phyloP scores from a whole-genome alignment of 306 rosid species.

The Myrica gale region DNA sequence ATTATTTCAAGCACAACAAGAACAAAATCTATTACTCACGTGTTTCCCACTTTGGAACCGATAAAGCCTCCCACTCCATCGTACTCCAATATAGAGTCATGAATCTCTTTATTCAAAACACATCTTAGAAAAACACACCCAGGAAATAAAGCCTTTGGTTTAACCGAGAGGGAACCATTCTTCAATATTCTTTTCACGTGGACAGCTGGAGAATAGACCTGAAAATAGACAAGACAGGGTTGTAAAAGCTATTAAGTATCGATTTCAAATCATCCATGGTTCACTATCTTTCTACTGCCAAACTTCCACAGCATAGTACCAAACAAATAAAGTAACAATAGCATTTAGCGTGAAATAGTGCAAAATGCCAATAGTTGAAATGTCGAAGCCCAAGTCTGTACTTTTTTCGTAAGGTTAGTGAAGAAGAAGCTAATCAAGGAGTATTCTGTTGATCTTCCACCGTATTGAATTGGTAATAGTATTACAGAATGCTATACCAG shows the following conservation, averaged over 20 bases:
- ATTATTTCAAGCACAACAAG: background rate
- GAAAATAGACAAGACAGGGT: slow-evolving; percentile 34
- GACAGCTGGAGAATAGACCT: slow-evolving; percentile 75
- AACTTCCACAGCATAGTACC: background rate
- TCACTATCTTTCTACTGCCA: background rate
- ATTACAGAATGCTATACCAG: background rate
- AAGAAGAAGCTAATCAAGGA: background rate
- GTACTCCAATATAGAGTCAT: slow-evolving; percentile 70
- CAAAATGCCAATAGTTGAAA: background rate
- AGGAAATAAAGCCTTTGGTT: slow-evolving; percentile 66
- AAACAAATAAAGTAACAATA: background rate
- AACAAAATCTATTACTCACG: slow-evolving; percentile 49
- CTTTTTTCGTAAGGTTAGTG: background rate
- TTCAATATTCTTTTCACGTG: slow-evolving; percentile 64
- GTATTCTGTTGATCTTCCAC: background rate
- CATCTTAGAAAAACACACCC: slow-evolving; percentile 77
- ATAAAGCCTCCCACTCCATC: slow-evolving; percentile 84
- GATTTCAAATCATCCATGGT: slow-evolving; percentile 5
- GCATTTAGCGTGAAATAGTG: background rate
- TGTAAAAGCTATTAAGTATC: slow-evolving; percentile 8
- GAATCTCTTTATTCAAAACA: slow-evolving; percentile 72
- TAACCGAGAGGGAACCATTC: slow-evolving; percentile 59
- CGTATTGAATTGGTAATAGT: background rate
- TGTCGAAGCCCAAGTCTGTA: background rate
- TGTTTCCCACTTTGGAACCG: slow-evolving; percentile 80